Evolutionary conservation across 805 yeast species (phyloP), one percentile per base, ranked within the genome.

Genomic region (Priceomyces medius): DNA sequence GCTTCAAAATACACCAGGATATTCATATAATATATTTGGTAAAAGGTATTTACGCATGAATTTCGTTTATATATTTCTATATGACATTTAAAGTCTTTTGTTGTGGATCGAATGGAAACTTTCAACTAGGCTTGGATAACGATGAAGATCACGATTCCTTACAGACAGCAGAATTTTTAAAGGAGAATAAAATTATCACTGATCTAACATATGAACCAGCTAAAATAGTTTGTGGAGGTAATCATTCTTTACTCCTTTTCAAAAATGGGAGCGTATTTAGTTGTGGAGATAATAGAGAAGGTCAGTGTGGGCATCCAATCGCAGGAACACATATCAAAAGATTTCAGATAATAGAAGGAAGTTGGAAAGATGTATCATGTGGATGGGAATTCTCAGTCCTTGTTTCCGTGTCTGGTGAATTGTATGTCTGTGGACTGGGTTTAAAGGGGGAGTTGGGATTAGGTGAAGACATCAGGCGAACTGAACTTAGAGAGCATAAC

Each of bases 41-140:
- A n/a, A n/a, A n/a, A n/a, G n/a, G n/a, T n/a, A n/a, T n/a, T n/a
- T n/a, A n/a, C n/a, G n/a, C n/a, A n/a, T n/a, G n/a, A n/a, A n/a
- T n/a, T n/a, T n/a, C n/a, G n/a, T n/a, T n/a, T n/a, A n/a, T n/a
- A n/a, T n/a, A n/a, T n/a, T n/a, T n/a, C n/a, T 32, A 13, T 18
- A 41, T 41, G 44, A n/a, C 16, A 27, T 43, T 36, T 34, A 32
- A 31, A 20, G 56, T 81, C 2, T 68, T 73, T 24, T 69, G 80
- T 1, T 80, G 93, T 56, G 98, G 98, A 0, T 88, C 97, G 2
- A 90, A 90, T 61, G 96, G 97, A 1, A 69, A 64, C 26, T 78
- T 59, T 43, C 98, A 90, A 56, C 71, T 90, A 35, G 95, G 97
- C 29, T 57, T 72, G 28, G 73, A 70, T 4, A 62, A 80, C 47